phyloP scores from a whole-genome alignment of 768 basidiomycete genomes.

The Suillus spraguei region DNA sequence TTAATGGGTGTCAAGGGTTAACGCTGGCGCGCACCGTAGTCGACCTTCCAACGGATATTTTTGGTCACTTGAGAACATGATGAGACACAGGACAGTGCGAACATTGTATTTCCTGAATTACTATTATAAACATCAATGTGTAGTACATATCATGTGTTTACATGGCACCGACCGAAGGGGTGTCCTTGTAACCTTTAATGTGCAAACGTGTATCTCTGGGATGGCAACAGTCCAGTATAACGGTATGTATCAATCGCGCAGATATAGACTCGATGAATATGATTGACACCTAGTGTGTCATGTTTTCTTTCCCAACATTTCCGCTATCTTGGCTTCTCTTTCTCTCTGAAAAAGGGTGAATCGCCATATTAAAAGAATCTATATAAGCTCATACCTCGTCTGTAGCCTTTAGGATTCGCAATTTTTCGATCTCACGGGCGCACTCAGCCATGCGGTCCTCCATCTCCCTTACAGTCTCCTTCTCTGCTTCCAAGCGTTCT shows the following conservation, averaged over 20 bases:
- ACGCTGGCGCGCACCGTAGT: too few species aligned
- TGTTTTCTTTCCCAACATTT: conserved; percentile 31
- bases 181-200: too few species aligned
- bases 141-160: too few species aligned
- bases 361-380: background rate
- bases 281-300: background rate
- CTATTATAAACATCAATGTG: too few species aligned
- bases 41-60: too few species aligned
- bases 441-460: conserved; percentile 70
- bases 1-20: too few species aligned
- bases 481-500: conserved; percentile 51
- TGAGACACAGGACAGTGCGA: too few species aligned
- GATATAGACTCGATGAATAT: background rate
- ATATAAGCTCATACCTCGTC: conserved; percentile 50
- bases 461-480: conserved; percentile 55
- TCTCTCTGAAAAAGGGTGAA: conserved; percentile 43
- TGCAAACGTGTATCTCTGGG: background rate
- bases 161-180: too few species aligned
- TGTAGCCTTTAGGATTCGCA: conserved; percentile 63
- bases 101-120: too few species aligned
- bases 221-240: background rate
- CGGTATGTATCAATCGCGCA: background rate
- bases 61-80: too few species aligned
- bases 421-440: conserved; percentile 69
- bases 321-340: conserved; percentile 50